Conservation (phyloP, 352 stramenopile genomes). For the Pythium angustatum region DNA sequence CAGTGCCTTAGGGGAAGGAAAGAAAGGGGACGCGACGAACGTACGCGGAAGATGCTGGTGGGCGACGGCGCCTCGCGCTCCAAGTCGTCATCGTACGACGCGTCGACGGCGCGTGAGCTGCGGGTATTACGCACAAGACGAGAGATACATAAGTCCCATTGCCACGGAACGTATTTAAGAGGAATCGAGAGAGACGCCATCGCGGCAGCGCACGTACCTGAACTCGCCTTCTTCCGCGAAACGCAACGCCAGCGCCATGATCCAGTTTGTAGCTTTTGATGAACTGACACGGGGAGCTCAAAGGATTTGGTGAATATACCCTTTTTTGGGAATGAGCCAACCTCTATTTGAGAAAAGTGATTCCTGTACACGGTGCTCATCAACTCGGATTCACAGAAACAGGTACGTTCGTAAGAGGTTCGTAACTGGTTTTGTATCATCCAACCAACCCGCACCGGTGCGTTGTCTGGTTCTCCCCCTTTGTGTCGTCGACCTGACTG, state of each 20-base stretch:
- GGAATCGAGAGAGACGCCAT: background rate
- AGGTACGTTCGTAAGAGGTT: no score
- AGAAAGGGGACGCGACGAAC: background rate
- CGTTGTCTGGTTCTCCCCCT: no score
- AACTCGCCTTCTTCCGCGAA: constrained; percentile 39
- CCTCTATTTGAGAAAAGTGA: no score
- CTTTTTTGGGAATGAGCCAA: background rate
- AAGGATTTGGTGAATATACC: constrained; percentile 3
- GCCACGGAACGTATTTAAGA: no score
- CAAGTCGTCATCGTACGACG: constrained; percentile 32
- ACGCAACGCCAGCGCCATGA: constrained; percentile 35
- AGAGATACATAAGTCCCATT: no score
- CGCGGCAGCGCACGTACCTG: constrained; percentile 14
- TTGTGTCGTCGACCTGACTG: background rate
- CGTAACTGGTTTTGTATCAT: no score
- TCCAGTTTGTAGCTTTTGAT: no score
- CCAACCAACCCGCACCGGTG: no score
- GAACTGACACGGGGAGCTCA: background rate
- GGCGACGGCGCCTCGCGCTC: constrained; percentile 21
- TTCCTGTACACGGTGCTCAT: no score
- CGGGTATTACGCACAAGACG: no score
- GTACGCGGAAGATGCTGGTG: constrained; percentile 62
- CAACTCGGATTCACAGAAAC: no score
- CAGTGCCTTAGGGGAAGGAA: background rate
- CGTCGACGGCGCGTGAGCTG: constrained; percentile 53